Percentiles rank a stretch among this genome's conserved stretches.
phyloP scores from a whole-genome alignment of 805 yeast genomes.

The Yarrowia sp. region DNA sequence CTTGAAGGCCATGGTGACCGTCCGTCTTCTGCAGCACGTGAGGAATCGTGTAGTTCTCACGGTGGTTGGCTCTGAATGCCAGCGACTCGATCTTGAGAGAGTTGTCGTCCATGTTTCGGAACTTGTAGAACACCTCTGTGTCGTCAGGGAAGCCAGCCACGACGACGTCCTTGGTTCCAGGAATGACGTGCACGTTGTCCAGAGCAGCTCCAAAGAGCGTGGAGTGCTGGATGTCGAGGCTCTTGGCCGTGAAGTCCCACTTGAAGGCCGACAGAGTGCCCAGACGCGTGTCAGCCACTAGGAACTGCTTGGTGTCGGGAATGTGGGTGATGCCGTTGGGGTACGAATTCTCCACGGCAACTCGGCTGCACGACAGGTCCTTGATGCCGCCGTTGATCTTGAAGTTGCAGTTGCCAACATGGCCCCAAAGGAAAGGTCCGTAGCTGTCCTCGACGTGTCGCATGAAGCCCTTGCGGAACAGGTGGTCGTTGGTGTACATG shows the following conservation, averaged over 20 bases:
- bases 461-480: slow-evolving; percentile 5
- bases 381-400: slow-evolving; percentile 4
- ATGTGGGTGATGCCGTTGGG: slow-evolving; percentile 10
- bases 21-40: slow-evolving; percentile 1
- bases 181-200: neutral
- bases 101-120: neutral
- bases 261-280: neutral
- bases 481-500: slow-evolving; percentile 15
- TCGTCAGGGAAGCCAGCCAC: slow-evolving; percentile 6
- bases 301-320: neutral
- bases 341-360: slow-evolving; percentile 5
- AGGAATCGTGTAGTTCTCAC: neutral
- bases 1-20: neutral
- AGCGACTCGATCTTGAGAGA: neutral
- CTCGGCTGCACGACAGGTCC: neutral
- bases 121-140: neutral
- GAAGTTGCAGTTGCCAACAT: slow-evolving; percentile 12
- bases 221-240: neutral
- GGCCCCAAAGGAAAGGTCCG: slow-evolving; percentile 8
- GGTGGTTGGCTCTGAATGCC: slow-evolving; percentile 1
- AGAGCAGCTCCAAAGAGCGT: neutral
- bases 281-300: slow-evolving; percentile 1
- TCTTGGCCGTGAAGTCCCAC: neutral
- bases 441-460: neutral
- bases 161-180: slow-evolving; percentile 7